These are phyloP conservation scores for Lactarius sp. DNA, from an alignment of 768 basidiomycete species.

Conservation along the genomic window DNA sequence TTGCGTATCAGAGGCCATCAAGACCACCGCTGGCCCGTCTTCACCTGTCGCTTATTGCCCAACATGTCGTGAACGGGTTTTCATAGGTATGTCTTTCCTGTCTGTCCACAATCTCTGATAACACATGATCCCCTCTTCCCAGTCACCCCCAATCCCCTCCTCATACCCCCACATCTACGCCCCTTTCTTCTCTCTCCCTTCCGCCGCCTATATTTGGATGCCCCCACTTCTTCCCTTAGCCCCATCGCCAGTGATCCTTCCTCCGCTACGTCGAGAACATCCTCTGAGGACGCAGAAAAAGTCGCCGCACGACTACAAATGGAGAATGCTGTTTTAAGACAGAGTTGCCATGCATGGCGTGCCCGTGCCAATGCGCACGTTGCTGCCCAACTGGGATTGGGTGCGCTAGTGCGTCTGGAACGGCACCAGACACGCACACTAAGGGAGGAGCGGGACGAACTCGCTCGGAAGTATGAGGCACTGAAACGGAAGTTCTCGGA, in stretches of 20 bases:
- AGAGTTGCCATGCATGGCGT: slow-evolving; percentile 20
- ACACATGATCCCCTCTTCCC: neutral
- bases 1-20: slow-evolving; percentile 12
- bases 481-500: slow-evolving; percentile 24
- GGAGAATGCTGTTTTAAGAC: slow-evolving; percentile 18
- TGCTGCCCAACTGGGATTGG: slow-evolving; percentile 7
- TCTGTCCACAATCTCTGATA: neutral
- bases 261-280: neutral
- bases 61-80: slow-evolving; percentile 21
- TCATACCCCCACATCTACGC: slow-evolving; percentile 20
- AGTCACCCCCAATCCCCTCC: slow-evolving; percentile 17
- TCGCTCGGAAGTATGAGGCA: slow-evolving; percentile 18
- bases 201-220: slow-evolving; percentile 23
- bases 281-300: slow-evolving; percentile 8
- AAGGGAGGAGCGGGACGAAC: slow-evolving; percentile 15
- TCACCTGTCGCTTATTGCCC: slow-evolving; percentile 7
- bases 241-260: neutral
- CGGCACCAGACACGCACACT: slow-evolving; percentile 11
- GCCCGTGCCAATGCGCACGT: slow-evolving; percentile 18
- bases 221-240: neutral
- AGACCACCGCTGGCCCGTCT: neutral
- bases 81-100: neutral
- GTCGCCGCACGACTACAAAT: slow-evolving; percentile 10
- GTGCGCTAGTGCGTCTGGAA: slow-evolving; percentile 5
- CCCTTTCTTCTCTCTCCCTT: slow-evolving; percentile 20